Base-by-base conservation (phyloP, 2,329 filamentous ascomycete species). In the Fusarium dlaminii region DNA sequence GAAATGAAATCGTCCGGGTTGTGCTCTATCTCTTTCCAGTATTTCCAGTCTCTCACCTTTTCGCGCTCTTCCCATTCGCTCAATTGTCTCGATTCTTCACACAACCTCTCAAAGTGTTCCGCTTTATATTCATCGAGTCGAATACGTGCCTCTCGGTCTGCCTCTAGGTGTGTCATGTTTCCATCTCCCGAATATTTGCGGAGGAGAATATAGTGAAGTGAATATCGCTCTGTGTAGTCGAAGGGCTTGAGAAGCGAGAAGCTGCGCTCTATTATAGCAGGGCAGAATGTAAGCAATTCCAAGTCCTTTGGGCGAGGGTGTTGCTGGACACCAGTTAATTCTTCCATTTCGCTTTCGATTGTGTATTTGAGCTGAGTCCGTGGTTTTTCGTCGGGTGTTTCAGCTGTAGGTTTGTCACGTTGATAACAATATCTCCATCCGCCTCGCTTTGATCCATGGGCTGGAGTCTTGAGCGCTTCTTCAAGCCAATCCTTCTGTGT, bases 341-440 rank as follows among this genome's bases (percentile, higher is more conserved):
- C 5, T 32, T 49, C 46, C 29, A 49, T 17, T 13, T 32, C 29
- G 7, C 15, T n/a, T 15, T n/a, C 29, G 15, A 24, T 49, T 2
- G 29, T n/a, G 9, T 18, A 13, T 10, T n/a, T n/a, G 4, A 49
- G 29, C 11, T 32, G 27, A 2, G 20, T 10, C 30, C 27, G 20
- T 9, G 6, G 6, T 15, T 17, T 30, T 0, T 30, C 20, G 0
- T 48, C 10, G 0, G 4, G 13, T 17, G 20, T 46, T 27, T 46
- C 24, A 24, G n/a, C 13, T 2, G 27, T 8, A 46, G 45, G 43
- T 6, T 43, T 12, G 2, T n/a, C 22, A 42, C 13, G 40, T 17
- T 24, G 10, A 17, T 43, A 6, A 15, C n/a, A 3, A 43, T 7
- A n/a, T 24, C 15, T 24, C n/a, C 42, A 39, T 6, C 18, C 37